Conservation (phyloP, 2,329 filamentous ascomycete genomes). For the Trichophyton schoenleinii region DNA sequence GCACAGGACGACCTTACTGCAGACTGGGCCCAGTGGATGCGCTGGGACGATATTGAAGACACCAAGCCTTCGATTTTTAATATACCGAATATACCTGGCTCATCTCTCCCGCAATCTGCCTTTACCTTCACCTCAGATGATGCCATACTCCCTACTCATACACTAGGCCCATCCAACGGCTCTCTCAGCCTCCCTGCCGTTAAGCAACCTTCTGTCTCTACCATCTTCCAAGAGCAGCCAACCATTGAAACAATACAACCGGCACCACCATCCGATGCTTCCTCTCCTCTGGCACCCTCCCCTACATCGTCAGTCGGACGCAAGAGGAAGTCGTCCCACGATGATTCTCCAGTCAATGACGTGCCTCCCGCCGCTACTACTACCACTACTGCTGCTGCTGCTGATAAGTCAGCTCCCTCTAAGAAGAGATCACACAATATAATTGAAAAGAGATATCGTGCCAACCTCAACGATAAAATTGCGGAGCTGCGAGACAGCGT, state of each 20-base stretch:
- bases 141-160: conserved; percentile 4
- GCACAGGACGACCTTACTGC: conserved; percentile 21
- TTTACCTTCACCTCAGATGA: conserved; percentile 9
- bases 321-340: conserved; percentile 9
- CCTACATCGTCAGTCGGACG: conserved; percentile 5
- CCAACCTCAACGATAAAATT: conserved; percentile 95
- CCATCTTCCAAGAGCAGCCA: conserved; percentile 1
- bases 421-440: conserved; percentile 98
- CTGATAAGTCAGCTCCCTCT: conserved; percentile 43
- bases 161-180: not conserved
- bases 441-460: conserved; percentile 94
- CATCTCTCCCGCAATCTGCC: not conserved
- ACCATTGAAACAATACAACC: not conserved
- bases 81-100: not conserved
- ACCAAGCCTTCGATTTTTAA: conserved; percentile 19
- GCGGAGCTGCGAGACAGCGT: conserved; percentile 83
- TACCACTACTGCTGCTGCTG: conserved; percentile 34
- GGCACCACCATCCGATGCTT: not conserved
- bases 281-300: conserved; percentile 7
- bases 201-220: conserved; percentile 5
- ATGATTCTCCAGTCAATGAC: conserved; percentile 17
- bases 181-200: not conserved
- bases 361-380: conserved; percentile 43
- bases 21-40: conserved; percentile 36
- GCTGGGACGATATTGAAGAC: conserved; percentile 31